phyloP scores from a whole-genome alignment of 2,329 filamentous ascomycete genomes.

The Arthrocladium fulminans region DNA sequence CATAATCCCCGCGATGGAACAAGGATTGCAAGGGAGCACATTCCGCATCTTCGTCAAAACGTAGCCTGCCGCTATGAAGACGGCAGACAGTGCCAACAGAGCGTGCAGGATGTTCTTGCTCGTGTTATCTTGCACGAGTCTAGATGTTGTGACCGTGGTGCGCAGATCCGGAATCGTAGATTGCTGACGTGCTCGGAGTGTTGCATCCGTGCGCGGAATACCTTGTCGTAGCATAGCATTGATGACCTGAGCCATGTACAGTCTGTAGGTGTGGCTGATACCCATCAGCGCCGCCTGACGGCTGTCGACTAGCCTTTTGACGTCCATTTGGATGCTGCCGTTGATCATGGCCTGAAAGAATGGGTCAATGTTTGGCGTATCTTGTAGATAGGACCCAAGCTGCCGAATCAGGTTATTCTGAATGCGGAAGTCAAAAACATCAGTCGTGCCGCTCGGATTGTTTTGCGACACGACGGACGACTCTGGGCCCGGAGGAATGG shows the following conservation, averaged over 20 bases:
- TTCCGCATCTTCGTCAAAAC: constrained; percentile 18
- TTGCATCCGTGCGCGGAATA: constrained; percentile 7
- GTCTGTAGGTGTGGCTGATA: constrained; percentile 17
- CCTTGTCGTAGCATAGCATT: constrained; percentile 19
- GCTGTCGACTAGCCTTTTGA: background rate
- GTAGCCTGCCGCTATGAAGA: constrained; percentile 15
- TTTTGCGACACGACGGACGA: constrained; percentile 10
- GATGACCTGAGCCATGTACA: constrained; percentile 23
- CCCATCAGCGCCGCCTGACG: background rate
- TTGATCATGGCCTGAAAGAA: constrained; percentile 22
- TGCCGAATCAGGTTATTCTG: constrained; percentile 21
- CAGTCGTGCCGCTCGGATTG: constrained; percentile 17
- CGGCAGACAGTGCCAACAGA: constrained; percentile 17
- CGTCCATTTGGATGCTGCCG: constrained; percentile 3
- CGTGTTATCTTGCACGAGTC: constrained; percentile 19
- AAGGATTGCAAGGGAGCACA: constrained; percentile 21
- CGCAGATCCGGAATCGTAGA: constrained; percentile 5
- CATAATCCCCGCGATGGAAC: constrained; percentile 20
- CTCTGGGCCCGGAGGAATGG: constrained; percentile 10
- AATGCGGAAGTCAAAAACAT: constrained; percentile 22
- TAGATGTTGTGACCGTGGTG: constrained; percentile 17
- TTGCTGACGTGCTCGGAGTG: constrained; percentile 5
- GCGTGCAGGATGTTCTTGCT: constrained; percentile 20
- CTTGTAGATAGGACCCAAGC: constrained; percentile 15
- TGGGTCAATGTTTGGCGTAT: constrained; percentile 12